Conservation (phyloP, 768 basidiomycete species). For the Crucibulum laeve region DNA sequence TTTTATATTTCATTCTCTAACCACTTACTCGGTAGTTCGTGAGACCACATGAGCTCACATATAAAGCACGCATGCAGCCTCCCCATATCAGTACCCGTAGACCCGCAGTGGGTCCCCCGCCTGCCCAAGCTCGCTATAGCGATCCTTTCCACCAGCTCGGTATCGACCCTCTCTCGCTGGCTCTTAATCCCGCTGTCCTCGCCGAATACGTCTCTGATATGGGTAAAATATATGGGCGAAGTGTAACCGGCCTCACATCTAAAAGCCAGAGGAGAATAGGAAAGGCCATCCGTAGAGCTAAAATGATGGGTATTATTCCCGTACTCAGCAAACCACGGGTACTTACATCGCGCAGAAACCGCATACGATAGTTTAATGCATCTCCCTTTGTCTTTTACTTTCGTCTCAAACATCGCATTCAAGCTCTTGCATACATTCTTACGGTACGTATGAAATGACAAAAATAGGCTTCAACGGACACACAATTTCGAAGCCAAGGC, state of each 20-base stretch:
- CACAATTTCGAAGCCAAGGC: no score
- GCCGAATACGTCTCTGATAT: conserved; percentile 61
- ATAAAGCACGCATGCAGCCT: conserved; percentile 16
- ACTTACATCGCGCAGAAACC: not conserved
- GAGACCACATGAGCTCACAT: conserved; percentile 22
- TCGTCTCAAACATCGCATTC: no score
- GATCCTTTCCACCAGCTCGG: conserved; percentile 72
- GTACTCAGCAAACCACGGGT: conserved; percentile 30
- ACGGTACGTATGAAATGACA: no score
- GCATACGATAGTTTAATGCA: not conserved
- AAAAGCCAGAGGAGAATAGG: conserved; percentile 75
- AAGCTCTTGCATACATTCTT: no score
- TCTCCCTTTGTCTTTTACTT: not conserved
- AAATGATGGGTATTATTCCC: conserved; percentile 88
- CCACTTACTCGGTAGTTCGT: conserved; percentile 7
- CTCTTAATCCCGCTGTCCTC: conserved; percentile 56
- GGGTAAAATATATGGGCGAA: conserved; percentile 76
- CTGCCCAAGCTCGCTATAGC: conserved; percentile 42
- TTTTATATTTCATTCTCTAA: not conserved
- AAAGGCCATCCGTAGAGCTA: conserved; percentile 85
- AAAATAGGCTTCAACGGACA: no score
- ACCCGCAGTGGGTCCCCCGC: conserved; percentile 51
- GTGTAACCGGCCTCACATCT: conserved; percentile 67
- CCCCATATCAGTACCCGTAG: conserved; percentile 15
- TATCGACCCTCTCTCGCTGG: conserved; percentile 72